phyloP scores from a whole-genome alignment of 2,329 filamentous ascomycete species.

The Cladophialophora yegresii region DNA sequence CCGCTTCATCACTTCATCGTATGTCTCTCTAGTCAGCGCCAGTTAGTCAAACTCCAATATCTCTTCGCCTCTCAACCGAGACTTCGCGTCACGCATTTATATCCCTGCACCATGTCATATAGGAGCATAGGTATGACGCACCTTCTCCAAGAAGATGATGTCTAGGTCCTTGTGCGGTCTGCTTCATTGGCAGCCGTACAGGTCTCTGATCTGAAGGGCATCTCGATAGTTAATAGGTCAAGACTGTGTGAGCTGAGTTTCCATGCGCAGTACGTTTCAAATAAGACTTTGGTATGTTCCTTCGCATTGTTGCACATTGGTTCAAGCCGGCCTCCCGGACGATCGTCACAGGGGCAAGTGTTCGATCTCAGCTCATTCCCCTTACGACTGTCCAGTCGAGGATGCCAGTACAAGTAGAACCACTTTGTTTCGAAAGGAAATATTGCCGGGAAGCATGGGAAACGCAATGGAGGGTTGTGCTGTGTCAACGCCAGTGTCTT shows the following conservation, averaged over 20 bases:
- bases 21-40: not conserved
- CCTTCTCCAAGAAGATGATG: no score
- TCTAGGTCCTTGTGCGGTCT: no score
- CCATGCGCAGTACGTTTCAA: no score
- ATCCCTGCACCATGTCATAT: no score
- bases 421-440: not conserved
- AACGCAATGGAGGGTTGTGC: not conserved
- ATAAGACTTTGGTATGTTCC: no score
- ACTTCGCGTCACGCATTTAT: not conserved
- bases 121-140: no score
- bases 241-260: no score
- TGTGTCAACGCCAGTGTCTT: not conserved
- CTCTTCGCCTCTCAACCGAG: not conserved
- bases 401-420: not conserved
- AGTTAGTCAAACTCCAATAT: not conserved
- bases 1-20: not conserved
- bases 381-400: not conserved
- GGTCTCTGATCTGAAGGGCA: no score
- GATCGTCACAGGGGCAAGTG: not conserved
- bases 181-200: no score
- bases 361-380: not conserved
- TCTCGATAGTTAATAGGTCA: no score
- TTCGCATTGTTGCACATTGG: no score
- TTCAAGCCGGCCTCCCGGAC: no score
- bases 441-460: not conserved